These are phyloP conservation scores for Herpetomonas tarakana DNA, from an alignment of 208 protist genomes.

Conservation along the genomic window DNA sequence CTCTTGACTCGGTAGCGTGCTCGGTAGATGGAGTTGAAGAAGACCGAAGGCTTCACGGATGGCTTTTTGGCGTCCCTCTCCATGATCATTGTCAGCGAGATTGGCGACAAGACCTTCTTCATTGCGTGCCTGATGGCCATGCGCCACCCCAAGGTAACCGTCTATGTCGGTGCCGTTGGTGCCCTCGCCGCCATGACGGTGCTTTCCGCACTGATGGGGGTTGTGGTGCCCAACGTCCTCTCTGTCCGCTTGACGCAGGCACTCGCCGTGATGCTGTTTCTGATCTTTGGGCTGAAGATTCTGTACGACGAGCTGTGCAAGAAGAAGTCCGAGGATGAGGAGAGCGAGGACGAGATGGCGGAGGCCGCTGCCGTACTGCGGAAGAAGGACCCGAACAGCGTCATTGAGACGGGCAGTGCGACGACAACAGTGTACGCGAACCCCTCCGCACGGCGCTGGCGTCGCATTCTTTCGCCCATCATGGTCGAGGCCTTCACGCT, in stretches of 20 bases:
- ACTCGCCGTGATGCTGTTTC: conserved; percentile 84
- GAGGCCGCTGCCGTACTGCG: conserved; percentile 80
- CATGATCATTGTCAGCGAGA: conserved; percentile 93
- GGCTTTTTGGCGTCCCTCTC: conserved; percentile 86
- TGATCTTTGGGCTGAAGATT: conserved; percentile 87
- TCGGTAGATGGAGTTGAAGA: neutral
- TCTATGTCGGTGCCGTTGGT: conserved; percentile 82
- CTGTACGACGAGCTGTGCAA: conserved; percentile 80
- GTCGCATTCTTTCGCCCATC: conserved; percentile 56
- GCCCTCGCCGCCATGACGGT: conserved; percentile 94
- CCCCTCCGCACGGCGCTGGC: conserved; percentile 42
- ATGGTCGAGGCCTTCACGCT: conserved; percentile 93
- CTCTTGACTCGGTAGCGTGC: too few species aligned
- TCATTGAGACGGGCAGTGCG: conserved; percentile 54
- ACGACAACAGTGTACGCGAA: conserved; percentile 35
- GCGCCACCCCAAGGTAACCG: conserved; percentile 76
- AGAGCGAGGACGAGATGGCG: conserved; percentile 87
- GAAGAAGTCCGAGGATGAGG: conserved; percentile 38
- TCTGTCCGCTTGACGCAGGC: conserved; percentile 86
- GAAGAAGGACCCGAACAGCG: conserved; percentile 65
- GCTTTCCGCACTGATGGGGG: conserved; percentile 84
- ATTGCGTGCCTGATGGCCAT: conserved; percentile 96
- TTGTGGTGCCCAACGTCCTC: conserved; percentile 80
- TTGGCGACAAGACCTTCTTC: conserved; percentile 97
- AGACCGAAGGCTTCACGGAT: conserved; percentile 35